A percentile compares a stretch with the other conserved stretches of the same genome.
These are phyloP conservation scores for Diaporthe citrichinensis DNA, from an alignment of 2,329 filamentous ascomycete species.

Conservation along the genomic window DNA sequence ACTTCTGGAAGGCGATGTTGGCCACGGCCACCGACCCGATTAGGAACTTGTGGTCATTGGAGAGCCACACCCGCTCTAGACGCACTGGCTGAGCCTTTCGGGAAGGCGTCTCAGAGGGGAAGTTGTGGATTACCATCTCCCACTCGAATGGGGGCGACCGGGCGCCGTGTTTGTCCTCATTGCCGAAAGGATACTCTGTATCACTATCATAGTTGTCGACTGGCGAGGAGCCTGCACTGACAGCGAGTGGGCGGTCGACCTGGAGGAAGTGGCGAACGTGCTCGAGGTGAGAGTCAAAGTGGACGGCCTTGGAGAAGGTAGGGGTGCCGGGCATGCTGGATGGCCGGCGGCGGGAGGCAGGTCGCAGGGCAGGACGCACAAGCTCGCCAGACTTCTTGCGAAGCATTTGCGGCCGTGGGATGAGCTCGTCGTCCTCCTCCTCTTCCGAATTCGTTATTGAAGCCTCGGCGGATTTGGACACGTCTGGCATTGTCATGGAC, in stretches of 20 bases:
- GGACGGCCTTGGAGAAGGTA: constrained; percentile 96
- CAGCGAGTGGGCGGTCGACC: constrained; percentile 93
- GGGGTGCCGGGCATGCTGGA: constrained; percentile 98
- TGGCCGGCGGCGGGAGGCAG: constrained; percentile 83
- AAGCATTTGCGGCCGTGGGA: constrained; percentile 88
- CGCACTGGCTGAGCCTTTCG: constrained; percentile 79
- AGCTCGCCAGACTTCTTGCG: constrained; percentile 98
- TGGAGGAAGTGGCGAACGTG: constrained; percentile 97
- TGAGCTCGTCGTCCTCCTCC: constrained; percentile 71
- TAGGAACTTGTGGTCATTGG: constrained; percentile 87
- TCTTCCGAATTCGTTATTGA: constrained; percentile 71
- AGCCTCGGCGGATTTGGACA: constrained; percentile 62
- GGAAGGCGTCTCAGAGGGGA: constrained; percentile 76
- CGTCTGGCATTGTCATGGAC: constrained; percentile 69
- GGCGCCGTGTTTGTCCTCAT: constrained; percentile 58
- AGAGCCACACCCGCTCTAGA: constrained; percentile 89
- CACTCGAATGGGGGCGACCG: constrained; percentile 78
- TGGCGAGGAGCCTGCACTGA: constrained; percentile 94
- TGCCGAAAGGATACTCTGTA: constrained; percentile 86
- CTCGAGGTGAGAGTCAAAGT: constrained; percentile 97
- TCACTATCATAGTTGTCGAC: constrained; percentile 91
- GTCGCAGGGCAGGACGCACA: constrained; percentile 90
- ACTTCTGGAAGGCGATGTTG: constrained; percentile 92
- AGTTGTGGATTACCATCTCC: constrained; percentile 89
- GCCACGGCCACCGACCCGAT: constrained; percentile 87